Base-by-base conservation (phyloP, 345 rosid species). In the Fremontodendron californicum region DNA sequence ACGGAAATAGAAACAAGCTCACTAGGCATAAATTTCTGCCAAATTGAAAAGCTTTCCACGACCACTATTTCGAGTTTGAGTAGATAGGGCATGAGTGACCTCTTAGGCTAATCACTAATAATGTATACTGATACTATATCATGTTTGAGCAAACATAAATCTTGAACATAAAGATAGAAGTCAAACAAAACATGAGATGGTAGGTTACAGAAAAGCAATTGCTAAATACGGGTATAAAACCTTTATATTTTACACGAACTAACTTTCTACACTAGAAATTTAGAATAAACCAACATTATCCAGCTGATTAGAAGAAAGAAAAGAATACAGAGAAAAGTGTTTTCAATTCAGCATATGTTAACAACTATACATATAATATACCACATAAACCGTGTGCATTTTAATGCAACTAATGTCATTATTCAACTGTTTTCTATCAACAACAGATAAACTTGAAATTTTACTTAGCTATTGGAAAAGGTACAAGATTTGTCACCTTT, bases 401-500 rank as follows among this genome's bases (percentile, higher is more conserved):
- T 35, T 21, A 16, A 62, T 49, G 61, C 57, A 5, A 19, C 19
- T 10, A 51, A 19, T 11, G 2, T 71, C 61, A 51, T 51, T 51
- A 48, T 29, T 49, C 74, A 33, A 71, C 2, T 71, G 31, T 58
- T 9, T 43, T 10, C 67, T 18, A 27, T 23, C 27, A 78, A 55
- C 64, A 71, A 46, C 11, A 15, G 72, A 63, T 3, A 4, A 40
- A 25, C 45, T 31, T 10, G 42, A 76, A 70, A 68, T 12, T 21
- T 6, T 49, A 31, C 23, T 51, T 51, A 49, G 18, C 19, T 31
- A 19, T 5, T 5, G 74, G 31, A 71, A 49, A 18, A 10, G 33
- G 49, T 39, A 73, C 18, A 27, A 2, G 27, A 42, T 1, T 63
- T 55, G n/a, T 48, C 78, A 91, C 97, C 98, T 90, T 93, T 86